Base-by-base conservation (phyloP, 306 rosid genomes). In the Cucurbita ficifolia region DNA sequence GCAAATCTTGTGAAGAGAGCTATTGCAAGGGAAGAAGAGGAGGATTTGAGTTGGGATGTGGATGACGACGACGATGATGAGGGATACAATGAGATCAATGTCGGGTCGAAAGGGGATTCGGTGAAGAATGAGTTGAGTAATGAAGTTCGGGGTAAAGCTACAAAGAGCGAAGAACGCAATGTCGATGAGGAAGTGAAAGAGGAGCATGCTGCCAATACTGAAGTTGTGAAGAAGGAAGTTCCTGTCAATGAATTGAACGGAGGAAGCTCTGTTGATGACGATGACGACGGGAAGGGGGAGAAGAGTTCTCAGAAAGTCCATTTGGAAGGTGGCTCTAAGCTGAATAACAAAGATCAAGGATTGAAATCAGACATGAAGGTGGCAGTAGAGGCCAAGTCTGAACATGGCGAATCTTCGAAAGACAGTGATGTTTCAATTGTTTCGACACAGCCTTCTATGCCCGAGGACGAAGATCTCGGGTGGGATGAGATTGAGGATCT, bases 401-500 rank as follows among this genome's bases (percentile, higher is more conserved):
- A 79, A 42, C 70, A 75, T 74, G 76, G 52, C 35, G 85, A 85
- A 56, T 82, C 86, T 49, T 22, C 74, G 19, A 84, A 80, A 42
- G 80, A 46, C 70, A 74, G 79, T 7, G 83, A 86, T 59, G 80
- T 72, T 39, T 79, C 83, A 0, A 76, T 76, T 72, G 87, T 72
- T 77, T 82, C 84, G 17, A 76, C 55, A 22, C 80, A 45, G 82
- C 79, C 80, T 4, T 63, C 84, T 7, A 63, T 64, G 46, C 75
- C 84, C 0, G 88, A 87, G 78, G 89, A 85, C 39, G 96, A 88
- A 77, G 98, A 90, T 75, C 89, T 92, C 75, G 96, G 83, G 12
- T 92, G 98, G 96, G 96, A 92, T 78, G 98, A 92, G 79, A 92
- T 90, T 70, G 95, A 88, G 85, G 98, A 89, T 92, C 86, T 89